Conservation (phyloP, 2,329 filamentous ascomycete genomes). For the Blumeriella jaapii region DNA sequence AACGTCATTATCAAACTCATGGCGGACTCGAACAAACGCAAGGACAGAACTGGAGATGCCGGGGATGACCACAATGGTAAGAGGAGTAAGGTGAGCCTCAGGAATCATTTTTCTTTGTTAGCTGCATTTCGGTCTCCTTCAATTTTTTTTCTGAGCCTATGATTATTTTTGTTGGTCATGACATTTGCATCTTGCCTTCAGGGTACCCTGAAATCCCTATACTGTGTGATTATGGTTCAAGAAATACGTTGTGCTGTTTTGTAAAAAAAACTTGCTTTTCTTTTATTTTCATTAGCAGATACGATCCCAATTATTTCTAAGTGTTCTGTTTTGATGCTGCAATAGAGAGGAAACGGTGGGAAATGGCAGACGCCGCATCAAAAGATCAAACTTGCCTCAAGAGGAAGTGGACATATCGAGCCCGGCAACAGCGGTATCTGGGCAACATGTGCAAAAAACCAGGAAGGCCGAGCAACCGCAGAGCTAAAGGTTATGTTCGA, state of each 20-base stretch:
- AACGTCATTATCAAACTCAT: too few relatives aligned
- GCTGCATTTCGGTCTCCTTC: background rate
- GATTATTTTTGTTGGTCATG: background rate
- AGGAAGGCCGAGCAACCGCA: conserved; percentile 56
- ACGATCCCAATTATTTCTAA: background rate
- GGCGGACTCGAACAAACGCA: conserved; percentile 21
- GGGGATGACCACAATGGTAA: conserved; percentile 14
- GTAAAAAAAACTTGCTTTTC: background rate
- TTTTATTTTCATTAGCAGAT: background rate
- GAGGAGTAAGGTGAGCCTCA: conserved; percentile 22
- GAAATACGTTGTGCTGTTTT: background rate
- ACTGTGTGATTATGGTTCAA: too few relatives aligned
- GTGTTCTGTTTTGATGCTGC: background rate
- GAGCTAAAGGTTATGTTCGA: conserved; percentile 58
- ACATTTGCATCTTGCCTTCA: too few relatives aligned
- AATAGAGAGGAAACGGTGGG: conserved; percentile 37
- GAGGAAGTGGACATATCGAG: conserved; percentile 40
- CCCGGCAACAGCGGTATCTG: conserved; percentile 64
- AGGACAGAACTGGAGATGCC: conserved; percentile 13
- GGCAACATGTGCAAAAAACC: conserved; percentile 64
- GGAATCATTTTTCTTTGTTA: background rate
- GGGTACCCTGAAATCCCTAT: too few relatives aligned
- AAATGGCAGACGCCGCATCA: conserved; percentile 53
- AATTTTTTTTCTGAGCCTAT: background rate
- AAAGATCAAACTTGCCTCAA: conserved; percentile 35